Evolutionary conservation across 139 green algal genomes (phyloP).

Genomic region (Chlamydomonas sphaeroides): DNA sequence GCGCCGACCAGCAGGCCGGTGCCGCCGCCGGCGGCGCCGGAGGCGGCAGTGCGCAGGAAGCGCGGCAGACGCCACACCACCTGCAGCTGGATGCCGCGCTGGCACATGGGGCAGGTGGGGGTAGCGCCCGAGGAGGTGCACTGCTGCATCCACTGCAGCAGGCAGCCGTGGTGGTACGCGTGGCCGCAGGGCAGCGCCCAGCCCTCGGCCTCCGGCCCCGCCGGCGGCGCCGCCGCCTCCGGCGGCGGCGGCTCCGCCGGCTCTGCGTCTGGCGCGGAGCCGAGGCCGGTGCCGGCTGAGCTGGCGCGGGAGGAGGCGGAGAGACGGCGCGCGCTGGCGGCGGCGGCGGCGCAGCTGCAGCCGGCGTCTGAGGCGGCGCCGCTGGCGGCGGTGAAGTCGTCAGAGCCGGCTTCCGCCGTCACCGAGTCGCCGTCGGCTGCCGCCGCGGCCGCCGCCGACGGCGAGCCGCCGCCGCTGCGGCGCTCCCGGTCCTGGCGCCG

Average conservation of each 20-base stretch:
- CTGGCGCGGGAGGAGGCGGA: not conserved
- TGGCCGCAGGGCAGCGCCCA: slow-evolving; percentile 76
- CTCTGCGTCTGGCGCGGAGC: not conserved
- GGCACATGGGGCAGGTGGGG: slow-evolving; percentile 85
- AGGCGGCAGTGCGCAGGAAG: not conserved
- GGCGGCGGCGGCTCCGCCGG: not conserved
- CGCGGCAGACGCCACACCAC: slow-evolving; percentile 50
- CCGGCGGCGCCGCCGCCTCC: not conserved
- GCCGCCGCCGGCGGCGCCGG: not conserved
- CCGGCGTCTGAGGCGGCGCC: no score
- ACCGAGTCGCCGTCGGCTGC: not conserved
- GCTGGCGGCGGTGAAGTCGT: no score
- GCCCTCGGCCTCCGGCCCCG: slow-evolving; percentile 3
- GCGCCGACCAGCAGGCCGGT: not conserved
- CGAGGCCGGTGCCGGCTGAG: slow-evolving; percentile 1
- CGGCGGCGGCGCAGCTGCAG: no score
- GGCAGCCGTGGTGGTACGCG: slow-evolving; percentile 80
- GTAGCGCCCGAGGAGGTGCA: slow-evolving; percentile 62
- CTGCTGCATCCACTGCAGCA: slow-evolving; percentile 83
- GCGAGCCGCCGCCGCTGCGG: no score
- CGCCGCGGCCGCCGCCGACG: no score
- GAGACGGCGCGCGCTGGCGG: no score
- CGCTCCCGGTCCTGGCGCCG: no score
- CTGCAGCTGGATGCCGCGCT: slow-evolving; percentile 69
- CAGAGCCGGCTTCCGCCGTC: not conserved